These are phyloP conservation scores for Candida sojae DNA, from an alignment of 1,139 yeast species.

Conservation along the genomic window DNA sequence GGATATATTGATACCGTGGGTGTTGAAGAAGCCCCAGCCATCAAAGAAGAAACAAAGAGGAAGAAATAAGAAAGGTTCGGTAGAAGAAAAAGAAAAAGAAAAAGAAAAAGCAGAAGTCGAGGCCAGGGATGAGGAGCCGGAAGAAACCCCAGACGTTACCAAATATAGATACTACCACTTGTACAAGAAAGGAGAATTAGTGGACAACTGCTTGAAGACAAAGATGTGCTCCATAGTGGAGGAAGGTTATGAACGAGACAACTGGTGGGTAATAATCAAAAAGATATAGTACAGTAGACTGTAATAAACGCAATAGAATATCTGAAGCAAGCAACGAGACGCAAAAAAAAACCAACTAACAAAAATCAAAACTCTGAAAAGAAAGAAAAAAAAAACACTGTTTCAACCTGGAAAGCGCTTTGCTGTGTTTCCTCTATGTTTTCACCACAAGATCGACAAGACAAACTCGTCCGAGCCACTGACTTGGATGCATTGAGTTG, in stretches of 20 bases:
- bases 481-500: slow-evolving; percentile 87
- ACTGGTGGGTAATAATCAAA: slow-evolving; percentile 73
- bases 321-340: no score
- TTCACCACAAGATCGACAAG: slow-evolving; percentile 40
- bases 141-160: slow-evolving; percentile 37
- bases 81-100: no score
- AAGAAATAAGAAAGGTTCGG: slow-evolving; percentile 1
- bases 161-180: slow-evolving; percentile 87
- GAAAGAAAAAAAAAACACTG: background rate
- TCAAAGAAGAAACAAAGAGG: slow-evolving; percentile 20
- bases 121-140: slow-evolving; percentile 12
- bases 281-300: slow-evolving; percentile 14
- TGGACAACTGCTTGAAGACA: slow-evolving; percentile 63
- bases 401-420: background rate
- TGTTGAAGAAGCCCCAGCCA: slow-evolving; percentile 49
- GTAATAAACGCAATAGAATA: background rate
- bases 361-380: background rate
- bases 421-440: slow-evolving; percentile 22
- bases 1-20: slow-evolving; percentile 97
- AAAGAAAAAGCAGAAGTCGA: background rate
- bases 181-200: slow-evolving; percentile 80
- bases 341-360: background rate
- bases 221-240: slow-evolving; percentile 64
- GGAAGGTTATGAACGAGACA: slow-evolving; percentile 88
- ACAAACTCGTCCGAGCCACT: slow-evolving; percentile 64